Conservation (phyloP, 495 filamentous ascomycete genomes). For the Hypoxylon lenormandii region DNA sequence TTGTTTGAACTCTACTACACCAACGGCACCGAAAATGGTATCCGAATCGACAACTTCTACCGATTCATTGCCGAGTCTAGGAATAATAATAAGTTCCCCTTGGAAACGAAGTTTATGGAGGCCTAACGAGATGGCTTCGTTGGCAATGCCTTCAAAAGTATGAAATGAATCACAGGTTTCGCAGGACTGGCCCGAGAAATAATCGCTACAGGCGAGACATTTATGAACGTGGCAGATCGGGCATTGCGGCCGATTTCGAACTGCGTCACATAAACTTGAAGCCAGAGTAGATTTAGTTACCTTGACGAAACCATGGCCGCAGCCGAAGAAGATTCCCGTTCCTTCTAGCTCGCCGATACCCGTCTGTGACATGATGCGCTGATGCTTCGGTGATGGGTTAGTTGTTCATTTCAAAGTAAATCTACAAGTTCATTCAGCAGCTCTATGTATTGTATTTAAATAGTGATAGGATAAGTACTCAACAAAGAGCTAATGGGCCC, state of each 20-base stretch:
- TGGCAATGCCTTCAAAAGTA: neutral
- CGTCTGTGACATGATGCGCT: neutral
- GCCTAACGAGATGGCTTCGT: neutral
- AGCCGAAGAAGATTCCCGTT: slow-evolving; percentile 20
- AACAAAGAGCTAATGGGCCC: no score
- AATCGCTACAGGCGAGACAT: slow-evolving; percentile 8
- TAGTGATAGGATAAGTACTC: no score
- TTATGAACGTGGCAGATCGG: slow-evolving; percentile 2
- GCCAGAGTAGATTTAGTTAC: neutral
- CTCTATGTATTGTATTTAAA: no score
- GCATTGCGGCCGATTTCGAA: neutral
- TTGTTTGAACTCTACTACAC: no score
- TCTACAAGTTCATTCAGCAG: no score
- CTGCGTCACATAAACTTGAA: neutral
- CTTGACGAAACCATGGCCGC: slow-evolving; percentile 14
- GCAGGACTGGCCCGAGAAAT: slow-evolving; percentile 3
- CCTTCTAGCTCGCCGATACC: neutral
- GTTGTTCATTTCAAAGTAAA: neutral
- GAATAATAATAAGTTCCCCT: slow-evolving; percentile 12
- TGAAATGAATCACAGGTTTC: slow-evolving; percentile 9
- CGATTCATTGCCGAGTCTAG: slow-evolving; percentile 4
- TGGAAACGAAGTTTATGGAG: neutral
- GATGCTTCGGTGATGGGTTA: neutral
- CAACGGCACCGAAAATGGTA: no score
- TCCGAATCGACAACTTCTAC: neutral